These are phyloP conservation scores for Porcisia deanei DNA, from an alignment of 208 protist genomes.

Conservation along the genomic window DNA sequence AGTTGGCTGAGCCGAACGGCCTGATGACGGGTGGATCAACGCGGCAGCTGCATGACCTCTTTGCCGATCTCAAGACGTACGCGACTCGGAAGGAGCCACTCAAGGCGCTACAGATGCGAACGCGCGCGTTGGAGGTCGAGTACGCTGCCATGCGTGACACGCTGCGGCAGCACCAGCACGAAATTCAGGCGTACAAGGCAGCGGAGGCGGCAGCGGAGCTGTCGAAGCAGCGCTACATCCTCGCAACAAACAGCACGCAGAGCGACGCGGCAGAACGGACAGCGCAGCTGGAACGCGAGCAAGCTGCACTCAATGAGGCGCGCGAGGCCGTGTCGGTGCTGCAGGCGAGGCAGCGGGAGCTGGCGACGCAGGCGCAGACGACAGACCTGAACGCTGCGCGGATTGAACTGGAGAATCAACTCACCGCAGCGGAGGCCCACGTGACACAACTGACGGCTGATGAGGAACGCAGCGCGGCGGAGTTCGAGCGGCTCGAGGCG, in stretches of 20 bases:
- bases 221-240: constrained; percentile 44
- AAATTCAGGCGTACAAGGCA: constrained; percentile 51
- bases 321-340: constrained; percentile 31
- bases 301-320: constrained; percentile 32
- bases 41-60: constrained; percentile 68
- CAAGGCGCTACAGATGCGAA: constrained; percentile 36
- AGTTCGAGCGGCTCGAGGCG: constrained; percentile 78
- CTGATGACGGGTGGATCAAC: constrained; percentile 97
- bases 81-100: constrained; percentile 53
- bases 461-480: constrained; percentile 52
- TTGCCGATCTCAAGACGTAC: constrained; percentile 63
- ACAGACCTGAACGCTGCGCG: constrained; percentile 44
- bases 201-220: constrained; percentile 61
- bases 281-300: constrained; percentile 38
- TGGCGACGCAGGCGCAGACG: constrained; percentile 41
- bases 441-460: constrained; percentile 44
- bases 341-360: constrained; percentile 30
- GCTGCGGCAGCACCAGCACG: constrained; percentile 41
- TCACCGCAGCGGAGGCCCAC: constrained; percentile 45
- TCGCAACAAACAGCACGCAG: constrained; percentile 28
- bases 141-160: constrained; percentile 43
- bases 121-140: constrained; percentile 43
- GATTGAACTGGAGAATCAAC: constrained; percentile 55
- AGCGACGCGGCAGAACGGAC: constrained; percentile 38
- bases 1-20: constrained; percentile 97